Evolutionary conservation across 2,329 filamentous ascomycete species (phyloP), one percentile per base, ranked within the genome.

Genomic region (Hymenoscyphus albidus): DNA sequence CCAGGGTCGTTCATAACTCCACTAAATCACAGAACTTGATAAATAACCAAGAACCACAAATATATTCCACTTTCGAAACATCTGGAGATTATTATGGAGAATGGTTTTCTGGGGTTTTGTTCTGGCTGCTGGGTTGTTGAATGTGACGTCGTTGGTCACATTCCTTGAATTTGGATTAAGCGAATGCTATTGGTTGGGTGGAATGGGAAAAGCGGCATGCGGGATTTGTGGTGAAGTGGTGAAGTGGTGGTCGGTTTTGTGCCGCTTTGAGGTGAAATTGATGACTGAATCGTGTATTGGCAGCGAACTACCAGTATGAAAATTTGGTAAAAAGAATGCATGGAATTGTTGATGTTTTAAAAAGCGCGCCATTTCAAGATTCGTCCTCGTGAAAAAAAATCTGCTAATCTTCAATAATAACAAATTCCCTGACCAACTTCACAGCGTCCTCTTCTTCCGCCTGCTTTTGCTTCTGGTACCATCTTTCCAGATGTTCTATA

Each of bases 1-100:
- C 73, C 73, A 42, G 71, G 72, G 58, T 73, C 71, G 61, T 74
- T 74, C 73, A 74, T 74, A 27, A 27, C 48, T 54, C 48, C 48
- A 5, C 48, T 27, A 27, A 27, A 12, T 22, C 48, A 18, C 48
- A 54, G 48, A 54, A 27, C 7, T 54, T 54, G 22, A 13, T 22
- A 54, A 27, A 18, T 12, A 10, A 22, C 48, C 48, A 22, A 54
- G 48, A 27, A 22, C 22, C 22, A 27, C 48, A 54, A 54, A 27
- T 54, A 27, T 31, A 31, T 27, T 4, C 48, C 18, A 54, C 22
- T 10, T 7, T 27, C 3, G 22, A 12, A 54, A 27, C 48, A 54
- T 54, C 4, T 27, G 10, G 18, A 27, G 10, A 10, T 54, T 54
- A 22, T 22, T 54, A 13, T 31, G 48, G 44, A 51, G 44, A 18